phyloP scores from a whole-genome alignment of 805 yeast genomes.

The Priceomyces melissophilus region DNA sequence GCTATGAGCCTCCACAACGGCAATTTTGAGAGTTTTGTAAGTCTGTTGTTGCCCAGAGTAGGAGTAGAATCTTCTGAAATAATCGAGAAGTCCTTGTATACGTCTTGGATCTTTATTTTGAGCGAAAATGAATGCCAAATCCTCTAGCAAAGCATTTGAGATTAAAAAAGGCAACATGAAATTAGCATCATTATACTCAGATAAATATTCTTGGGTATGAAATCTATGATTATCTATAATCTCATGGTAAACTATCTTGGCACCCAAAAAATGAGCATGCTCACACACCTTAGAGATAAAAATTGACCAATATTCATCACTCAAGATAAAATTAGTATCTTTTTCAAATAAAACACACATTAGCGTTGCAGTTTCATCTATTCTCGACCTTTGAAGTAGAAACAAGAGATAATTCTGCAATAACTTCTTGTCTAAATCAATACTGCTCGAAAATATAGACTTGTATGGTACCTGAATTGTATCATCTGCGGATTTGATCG shows the following conservation, averaged over 20 bases:
- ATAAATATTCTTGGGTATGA: constrained; percentile 10
- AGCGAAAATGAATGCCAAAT: constrained; percentile 26
- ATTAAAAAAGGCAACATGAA: constrained; percentile 31
- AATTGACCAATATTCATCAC: constrained; percentile 35
- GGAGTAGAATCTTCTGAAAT: constrained; percentile 39
- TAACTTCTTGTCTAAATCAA: constrained; percentile 8
- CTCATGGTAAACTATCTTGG: constrained; percentile 33
- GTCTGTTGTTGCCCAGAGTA: constrained; percentile 24
- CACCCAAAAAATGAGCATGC: constrained; percentile 24
- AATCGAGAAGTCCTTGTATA: constrained; percentile 27
- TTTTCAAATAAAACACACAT: constrained; percentile 22
- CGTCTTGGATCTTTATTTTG: constrained; percentile 21
- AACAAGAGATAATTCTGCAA: constrained; percentile 21
- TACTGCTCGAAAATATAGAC: not conserved
- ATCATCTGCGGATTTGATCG: too few species aligned
- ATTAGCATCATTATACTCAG: constrained; percentile 12
- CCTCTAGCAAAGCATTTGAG: constrained; percentile 21
- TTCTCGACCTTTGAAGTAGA: constrained; percentile 16
- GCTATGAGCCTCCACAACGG: constrained; percentile 31
- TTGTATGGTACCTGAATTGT: too few species aligned
- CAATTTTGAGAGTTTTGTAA: constrained; percentile 24
- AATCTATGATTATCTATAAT: constrained; percentile 25
- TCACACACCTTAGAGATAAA: constrained; percentile 23
- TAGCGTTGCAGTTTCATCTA: constrained; percentile 23
- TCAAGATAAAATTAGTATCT: constrained; percentile 13